A percentile compares a stretch with the other conserved stretches of the same genome.
These are phyloP conservation scores for Craspedostauros australis DNA, from an alignment of 108 stramenopile species.

Conservation along the genomic window DNA sequence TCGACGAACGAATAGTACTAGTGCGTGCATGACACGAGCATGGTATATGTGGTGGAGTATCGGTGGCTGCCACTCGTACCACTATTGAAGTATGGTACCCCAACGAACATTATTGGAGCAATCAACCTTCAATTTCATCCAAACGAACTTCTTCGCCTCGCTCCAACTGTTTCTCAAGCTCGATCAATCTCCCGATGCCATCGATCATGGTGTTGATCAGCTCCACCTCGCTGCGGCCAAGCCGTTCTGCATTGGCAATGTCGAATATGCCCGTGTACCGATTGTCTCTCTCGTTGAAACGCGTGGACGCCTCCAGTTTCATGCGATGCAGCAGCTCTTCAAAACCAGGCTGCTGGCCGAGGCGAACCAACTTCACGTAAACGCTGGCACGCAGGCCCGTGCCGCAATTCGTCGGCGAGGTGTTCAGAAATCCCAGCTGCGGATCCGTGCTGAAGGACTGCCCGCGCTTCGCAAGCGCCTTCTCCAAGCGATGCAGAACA, in stretches of 20 bases:
- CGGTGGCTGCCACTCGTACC: too few relatives aligned
- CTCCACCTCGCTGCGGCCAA: conserved; percentile 87
- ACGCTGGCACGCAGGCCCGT: conserved; percentile 82
- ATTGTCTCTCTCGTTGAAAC: conserved; percentile 12
- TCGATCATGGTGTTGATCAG: conserved; percentile 90
- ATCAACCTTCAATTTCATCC: too few relatives aligned
- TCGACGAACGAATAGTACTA: too few relatives aligned
- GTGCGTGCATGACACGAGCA: too few relatives aligned
- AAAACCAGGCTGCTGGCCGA: conserved; percentile 61
- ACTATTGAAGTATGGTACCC: too few relatives aligned
- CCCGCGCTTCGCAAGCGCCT: conserved; percentile 39
- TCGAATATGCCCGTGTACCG: conserved; percentile 70
- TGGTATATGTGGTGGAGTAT: too few relatives aligned
- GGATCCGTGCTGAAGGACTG: conserved; percentile 47
- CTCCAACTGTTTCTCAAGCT: conserved; percentile 71
- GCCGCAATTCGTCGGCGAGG: conserved; percentile 84
- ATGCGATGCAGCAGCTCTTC: conserved; percentile 48
- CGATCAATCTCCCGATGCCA: conserved; percentile 78
- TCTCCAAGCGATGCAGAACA: conserved; percentile 54
- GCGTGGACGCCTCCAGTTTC: conserved; percentile 48
- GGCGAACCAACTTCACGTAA: conserved; percentile 69
- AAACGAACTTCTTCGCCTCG: conserved; percentile 55
- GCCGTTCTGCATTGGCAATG: conserved; percentile 81
- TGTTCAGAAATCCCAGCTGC: conserved; percentile 65
- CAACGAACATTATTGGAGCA: too few relatives aligned